phyloP scores from a whole-genome alignment of 345 rosid genomes.

The Erucastrum elatum region DNA sequence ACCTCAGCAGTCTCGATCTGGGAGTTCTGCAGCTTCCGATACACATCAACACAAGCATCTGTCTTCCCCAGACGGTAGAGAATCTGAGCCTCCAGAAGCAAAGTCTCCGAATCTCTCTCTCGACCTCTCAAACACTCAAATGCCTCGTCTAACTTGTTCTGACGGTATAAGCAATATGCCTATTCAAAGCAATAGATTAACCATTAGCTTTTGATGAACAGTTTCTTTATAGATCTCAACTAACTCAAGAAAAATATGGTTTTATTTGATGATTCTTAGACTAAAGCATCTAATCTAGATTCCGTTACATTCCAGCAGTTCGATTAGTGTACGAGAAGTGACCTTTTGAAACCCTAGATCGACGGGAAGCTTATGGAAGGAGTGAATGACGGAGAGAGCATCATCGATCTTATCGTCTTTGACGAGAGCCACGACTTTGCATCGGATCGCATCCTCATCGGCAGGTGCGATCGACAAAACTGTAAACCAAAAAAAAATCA shows the following conservation, averaged over 20 bases:
- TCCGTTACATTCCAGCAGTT: neutral
- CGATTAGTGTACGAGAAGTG: neutral
- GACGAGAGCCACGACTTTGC: conserved; percentile 81
- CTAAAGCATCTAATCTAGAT: neutral
- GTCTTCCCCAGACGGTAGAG: conserved; percentile 71
- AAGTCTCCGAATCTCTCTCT: conserved; percentile 52
- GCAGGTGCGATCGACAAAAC: conserved; percentile 66
- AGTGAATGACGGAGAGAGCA: conserved; percentile 64
- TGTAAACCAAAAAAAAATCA: conserved; percentile 28
- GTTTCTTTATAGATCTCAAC: neutral
- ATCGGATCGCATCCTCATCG: conserved; percentile 86
- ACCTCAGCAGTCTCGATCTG: conserved; percentile 61
- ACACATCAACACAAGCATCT: conserved; percentile 71
- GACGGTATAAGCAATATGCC: conserved; percentile 96
- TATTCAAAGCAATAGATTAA: conserved; percentile 16
- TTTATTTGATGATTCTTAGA: neutral
- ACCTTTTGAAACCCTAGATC: conserved; percentile 78
- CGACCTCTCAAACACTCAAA: conserved; percentile 52
- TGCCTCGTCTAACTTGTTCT: conserved; percentile 81
- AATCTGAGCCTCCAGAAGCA: conserved; percentile 86
- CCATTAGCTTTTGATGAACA: neutral
- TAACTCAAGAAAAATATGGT: neutral
- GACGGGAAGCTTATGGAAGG: conserved; percentile 43
- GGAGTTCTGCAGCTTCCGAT: conserved; percentile 58
- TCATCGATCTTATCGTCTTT: conserved; percentile 65